Evolutionary conservation across 768 basidiomycete species (phyloP), one percentile per base, ranked within the genome.

Genomic region (Xanthoconium purpureum): DNA sequence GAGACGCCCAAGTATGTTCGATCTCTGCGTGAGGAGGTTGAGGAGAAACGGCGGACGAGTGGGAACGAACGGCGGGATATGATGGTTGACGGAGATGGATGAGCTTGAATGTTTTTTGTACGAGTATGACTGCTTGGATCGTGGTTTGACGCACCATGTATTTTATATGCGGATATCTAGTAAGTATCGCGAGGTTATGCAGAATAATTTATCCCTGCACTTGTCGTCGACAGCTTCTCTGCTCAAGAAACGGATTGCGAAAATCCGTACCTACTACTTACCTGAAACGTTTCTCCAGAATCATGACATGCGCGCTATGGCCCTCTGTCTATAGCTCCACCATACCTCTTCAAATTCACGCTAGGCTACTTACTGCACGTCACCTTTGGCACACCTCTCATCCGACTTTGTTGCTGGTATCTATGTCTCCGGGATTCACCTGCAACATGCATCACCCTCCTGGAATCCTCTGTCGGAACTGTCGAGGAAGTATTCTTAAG

Each of bases 1-100:
- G 56, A 68, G 37, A 70, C 66, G 2, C 68, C 68, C 38, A 70
- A 55, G 52, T 52, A 54, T 45, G 56, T 55, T 32, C 54, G 44
- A 9, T 48, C 55, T 2, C 20, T 59, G 38, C 47, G 29, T 10
- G 56, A 65, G 37, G 56, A 65, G 37, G 57, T 54, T 18, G 30
- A 57, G 58, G 38, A 47, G 18, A 60, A 63, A 33, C 54, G 14
- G 12, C 39, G 39, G 9, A 37, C 29, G 5, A n/a, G 44, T 29
- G 53, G 43, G 2, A 49, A 56, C 10, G 45, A 58, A 44, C 66
- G 51, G 37, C 44, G 35, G 6, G 55, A 47, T 37, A 63, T 63
- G 66, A 49, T 63, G 8, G 57, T 60, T 10, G 66, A 57, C 13
- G 60, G 56, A 15, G 63, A 66, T 0, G 53, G 30, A 48, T 65